These are phyloP conservation scores for Thelephora ganbajun DNA, from an alignment of 768 basidiomycete genomes.

Conservation along the genomic window DNA sequence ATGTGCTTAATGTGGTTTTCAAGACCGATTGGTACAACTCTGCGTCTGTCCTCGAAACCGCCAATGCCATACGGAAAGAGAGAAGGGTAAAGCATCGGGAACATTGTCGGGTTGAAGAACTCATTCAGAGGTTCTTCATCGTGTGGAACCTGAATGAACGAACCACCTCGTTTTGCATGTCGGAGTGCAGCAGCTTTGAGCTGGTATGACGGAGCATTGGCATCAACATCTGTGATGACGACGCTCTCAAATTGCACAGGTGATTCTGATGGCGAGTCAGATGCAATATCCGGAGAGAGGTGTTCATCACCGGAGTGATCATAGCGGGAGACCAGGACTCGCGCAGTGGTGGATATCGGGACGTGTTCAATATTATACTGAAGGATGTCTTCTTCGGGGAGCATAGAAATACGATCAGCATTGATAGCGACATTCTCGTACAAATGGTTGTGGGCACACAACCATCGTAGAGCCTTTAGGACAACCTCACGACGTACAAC, in stretches of 20 bases:
- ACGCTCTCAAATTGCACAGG: slow-evolving; percentile 8
- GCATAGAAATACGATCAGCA: neutral
- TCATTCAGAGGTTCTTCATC: slow-evolving; percentile 20
- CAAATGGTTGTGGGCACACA: slow-evolving; percentile 21
- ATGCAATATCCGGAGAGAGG: neutral
- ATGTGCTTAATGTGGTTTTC: slow-evolving; percentile 21
- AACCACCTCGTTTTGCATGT: slow-evolving; percentile 17
- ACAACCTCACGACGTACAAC: slow-evolving; percentile 19
- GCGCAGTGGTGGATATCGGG: too few relatives aligned
- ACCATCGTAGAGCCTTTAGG: slow-evolving; percentile 20
- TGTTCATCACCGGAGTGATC: too few relatives aligned
- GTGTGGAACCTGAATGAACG: slow-evolving; percentile 20
- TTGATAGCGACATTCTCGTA: slow-evolving; percentile 20
- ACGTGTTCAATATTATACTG: too few relatives aligned
- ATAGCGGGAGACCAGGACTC: too few relatives aligned
- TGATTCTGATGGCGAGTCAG: too few relatives aligned
- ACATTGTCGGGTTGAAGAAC: slow-evolving; percentile 22
- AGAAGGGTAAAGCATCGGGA: slow-evolving; percentile 28
- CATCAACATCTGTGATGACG: slow-evolving; percentile 20
- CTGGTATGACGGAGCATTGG: slow-evolving; percentile 12
- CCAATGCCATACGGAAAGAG: slow-evolving; percentile 30
- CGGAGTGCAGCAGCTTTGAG: slow-evolving; percentile 20
- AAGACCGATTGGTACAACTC: slow-evolving; percentile 13
- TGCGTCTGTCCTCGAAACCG: slow-evolving; percentile 22
- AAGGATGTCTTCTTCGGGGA: too few relatives aligned